Conservation (phyloP, 169 alveolate species). For the Cryptosporidium viatorum region DNA sequence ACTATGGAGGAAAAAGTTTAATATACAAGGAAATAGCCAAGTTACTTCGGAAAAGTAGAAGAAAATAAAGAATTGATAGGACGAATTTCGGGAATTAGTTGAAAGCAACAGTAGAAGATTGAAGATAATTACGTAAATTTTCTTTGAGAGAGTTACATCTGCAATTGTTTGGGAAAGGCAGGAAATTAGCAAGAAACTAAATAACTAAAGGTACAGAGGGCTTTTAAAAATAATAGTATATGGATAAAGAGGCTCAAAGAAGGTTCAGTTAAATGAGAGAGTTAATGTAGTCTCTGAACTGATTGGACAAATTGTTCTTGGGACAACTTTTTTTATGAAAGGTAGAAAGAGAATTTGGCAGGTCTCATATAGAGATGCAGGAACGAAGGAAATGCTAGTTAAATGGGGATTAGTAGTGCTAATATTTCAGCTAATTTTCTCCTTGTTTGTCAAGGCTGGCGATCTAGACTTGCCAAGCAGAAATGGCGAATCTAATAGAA, state of each 20-base stretch:
- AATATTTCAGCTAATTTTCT: neutral
- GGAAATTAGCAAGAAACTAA: neutral
- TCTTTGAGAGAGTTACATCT: neutral
- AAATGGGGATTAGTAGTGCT: conserved; percentile 2
- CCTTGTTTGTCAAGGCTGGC: neutral
- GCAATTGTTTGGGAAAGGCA: neutral
- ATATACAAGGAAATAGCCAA: neutral
- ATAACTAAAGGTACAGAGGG: conserved; percentile 4
- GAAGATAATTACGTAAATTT: neutral
- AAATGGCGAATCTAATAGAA: neutral
- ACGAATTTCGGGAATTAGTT: neutral
- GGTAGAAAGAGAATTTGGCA: neutral
- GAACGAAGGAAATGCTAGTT: neutral
- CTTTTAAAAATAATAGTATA: neutral
- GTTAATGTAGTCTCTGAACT: conserved; percentile 16
- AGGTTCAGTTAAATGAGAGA: neutral
- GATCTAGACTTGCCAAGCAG: neutral
- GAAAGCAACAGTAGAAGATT: neutral
- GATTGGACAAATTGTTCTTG: conserved; percentile 1
- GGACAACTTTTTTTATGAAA: conserved; percentile 9
- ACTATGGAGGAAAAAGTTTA: neutral
- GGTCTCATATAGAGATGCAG: conserved; percentile 30
- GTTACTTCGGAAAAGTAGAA: conserved; percentile 11
- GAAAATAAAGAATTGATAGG: neutral
- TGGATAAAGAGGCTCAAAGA: neutral